Base-by-base conservation (phyloP, 768 basidiomycete genomes). In the Suillus tomentosus region DNA sequence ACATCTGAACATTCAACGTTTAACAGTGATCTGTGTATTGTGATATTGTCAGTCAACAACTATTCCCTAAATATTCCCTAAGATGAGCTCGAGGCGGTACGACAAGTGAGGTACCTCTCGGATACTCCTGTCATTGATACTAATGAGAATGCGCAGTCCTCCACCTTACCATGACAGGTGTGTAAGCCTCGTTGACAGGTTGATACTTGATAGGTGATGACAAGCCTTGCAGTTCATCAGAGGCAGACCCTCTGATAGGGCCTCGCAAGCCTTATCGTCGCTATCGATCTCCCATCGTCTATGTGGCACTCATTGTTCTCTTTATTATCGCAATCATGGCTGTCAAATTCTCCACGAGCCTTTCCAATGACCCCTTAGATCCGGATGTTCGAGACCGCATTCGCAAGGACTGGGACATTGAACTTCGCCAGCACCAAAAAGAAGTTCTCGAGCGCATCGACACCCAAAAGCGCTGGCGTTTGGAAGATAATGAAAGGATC, bases 351-450 rank as follows among this genome's bases (percentile, higher is more conserved):
- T 64, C 66, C 17, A 9, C 68, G 17, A 68, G 65, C 5, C 67
- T 65, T 31, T 73, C 67, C 45, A 68, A 74, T 15, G 65, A 72
- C 48, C 70, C 70, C 13, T 50, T 34, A 0, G 68, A 71, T 57
- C 67, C 68, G 45, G 43, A 39, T 10, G 74, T 67, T 8, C 65
- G 70, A 36, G 64, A 75, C 11, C 68, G 72, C 11, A 27, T 66
- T 1, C 73, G 68, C 15, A 60, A 59, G 40, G 65, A 68, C 27
- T 74, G 72, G 72, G 55, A 31, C 37, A 64, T 24, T n/a, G 71
- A 75, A 14, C 19, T 36, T 8, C 27, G 67, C 14, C 65, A 62
- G 34, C 69, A 74, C 39, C 63, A 75, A 37, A 65, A 51, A 47
- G 61, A 63, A 19, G 62, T 55, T 8, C 61, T 39, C 1, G n/a